These are phyloP conservation scores for Lactarius sp. DNA, from an alignment of 768 basidiomycete species.

Conservation along the genomic window DNA sequence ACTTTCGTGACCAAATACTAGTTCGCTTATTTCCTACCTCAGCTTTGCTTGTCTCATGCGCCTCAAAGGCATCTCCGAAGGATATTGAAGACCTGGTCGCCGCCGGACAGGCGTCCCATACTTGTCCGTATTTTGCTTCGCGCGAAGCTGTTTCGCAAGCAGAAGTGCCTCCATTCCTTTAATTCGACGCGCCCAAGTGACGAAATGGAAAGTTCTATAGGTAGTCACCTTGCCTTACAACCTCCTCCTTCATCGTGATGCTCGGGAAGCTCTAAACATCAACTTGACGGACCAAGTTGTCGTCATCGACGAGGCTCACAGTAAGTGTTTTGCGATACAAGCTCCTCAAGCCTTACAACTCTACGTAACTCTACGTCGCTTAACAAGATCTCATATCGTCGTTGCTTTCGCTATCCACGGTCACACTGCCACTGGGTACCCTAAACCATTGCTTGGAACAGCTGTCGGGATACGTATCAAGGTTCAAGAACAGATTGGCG, in stretches of 20 bases:
- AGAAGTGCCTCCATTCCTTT: constrained; percentile 47
- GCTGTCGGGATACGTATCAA: constrained; percentile 67
- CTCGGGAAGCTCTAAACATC: constrained; percentile 84
- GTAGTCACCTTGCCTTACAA: constrained; percentile 93
- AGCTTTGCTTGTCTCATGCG: background rate
- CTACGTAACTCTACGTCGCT: background rate
- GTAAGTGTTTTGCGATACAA: constrained; percentile 41
- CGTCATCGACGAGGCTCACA: constrained; percentile 95
- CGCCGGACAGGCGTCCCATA: constrained; percentile 59
- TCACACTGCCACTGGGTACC: constrained; percentile 51
- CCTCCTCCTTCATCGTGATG: constrained; percentile 74
- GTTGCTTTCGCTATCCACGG: constrained; percentile 79
- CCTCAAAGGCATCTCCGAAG: constrained; percentile 69
- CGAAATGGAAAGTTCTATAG: constrained; percentile 36
- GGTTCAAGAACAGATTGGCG: constrained; percentile 74
- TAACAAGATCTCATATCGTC: constrained; percentile 79
- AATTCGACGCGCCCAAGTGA: background rate
- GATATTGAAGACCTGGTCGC: constrained; percentile 91
- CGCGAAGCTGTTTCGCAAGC: constrained; percentile 85
- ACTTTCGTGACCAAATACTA: constrained; percentile 83
- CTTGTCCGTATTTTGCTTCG: constrained; percentile 93
- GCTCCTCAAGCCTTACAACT: background rate
- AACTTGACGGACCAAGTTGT: constrained; percentile 80
- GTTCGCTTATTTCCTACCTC: constrained; percentile 39
- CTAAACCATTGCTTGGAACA: constrained; percentile 66